These are phyloP conservation scores for Penicillium dipodomyicola DNA, from an alignment of 495 filamentous ascomycete species.

Conservation along the genomic window DNA sequence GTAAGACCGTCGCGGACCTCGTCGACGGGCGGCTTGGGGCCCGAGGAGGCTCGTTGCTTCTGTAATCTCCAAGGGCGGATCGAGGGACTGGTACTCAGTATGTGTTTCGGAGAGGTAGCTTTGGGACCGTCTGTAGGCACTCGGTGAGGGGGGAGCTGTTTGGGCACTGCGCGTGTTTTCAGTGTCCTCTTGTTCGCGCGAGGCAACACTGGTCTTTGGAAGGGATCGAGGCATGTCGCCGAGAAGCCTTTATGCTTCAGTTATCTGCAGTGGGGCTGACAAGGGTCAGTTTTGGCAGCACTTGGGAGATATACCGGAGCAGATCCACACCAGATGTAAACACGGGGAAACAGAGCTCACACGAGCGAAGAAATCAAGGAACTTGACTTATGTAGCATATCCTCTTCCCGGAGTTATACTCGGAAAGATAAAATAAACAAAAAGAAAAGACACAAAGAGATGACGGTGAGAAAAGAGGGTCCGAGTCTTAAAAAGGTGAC, in stretches of 20 bases:
- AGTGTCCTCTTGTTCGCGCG: conserved; percentile 25
- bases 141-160: conserved; percentile 43
- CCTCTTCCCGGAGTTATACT: background rate
- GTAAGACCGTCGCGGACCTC: conserved; percentile 38
- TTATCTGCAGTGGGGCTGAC: conserved; percentile 2
- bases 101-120: conserved; percentile 40
- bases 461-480: background rate
- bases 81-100: conserved; percentile 39
- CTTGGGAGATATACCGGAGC: conserved; percentile 6
- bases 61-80: conserved; percentile 32
- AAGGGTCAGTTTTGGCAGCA: conserved; percentile 4
- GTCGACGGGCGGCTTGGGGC: conserved; percentile 19
- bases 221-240: conserved; percentile 34
- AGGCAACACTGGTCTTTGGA: conserved; percentile 17
- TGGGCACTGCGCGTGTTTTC: conserved; percentile 18
- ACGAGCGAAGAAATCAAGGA: conserved; percentile 1
- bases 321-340: conserved; percentile 3
- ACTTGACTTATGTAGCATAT: conserved; percentile 6
- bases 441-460: background rate
- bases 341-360: background rate
- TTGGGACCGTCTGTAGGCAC: conserved; percentile 35
- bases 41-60: conserved; percentile 42
- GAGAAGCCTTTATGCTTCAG: conserved; percentile 16
- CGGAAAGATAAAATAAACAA: background rate
- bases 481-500: conserved; percentile 5